These are phyloP conservation scores for Candida vaughaniae DNA, from an alignment of 805 yeast genomes.

Conservation along the genomic window DNA sequence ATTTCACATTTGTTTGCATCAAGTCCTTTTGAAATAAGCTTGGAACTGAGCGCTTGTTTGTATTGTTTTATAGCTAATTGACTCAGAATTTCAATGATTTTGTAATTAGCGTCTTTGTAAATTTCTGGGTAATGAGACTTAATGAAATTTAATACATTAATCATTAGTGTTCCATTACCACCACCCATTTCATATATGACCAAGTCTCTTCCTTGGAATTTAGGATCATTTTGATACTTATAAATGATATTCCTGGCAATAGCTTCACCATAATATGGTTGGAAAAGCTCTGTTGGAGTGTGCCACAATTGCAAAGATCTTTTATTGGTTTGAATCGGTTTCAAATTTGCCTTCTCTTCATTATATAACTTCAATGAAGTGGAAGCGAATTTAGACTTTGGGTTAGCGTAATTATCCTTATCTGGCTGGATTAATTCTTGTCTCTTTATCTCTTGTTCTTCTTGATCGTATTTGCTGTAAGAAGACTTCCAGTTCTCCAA, in stretches of 20 bases:
- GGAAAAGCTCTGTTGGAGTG: slow-evolving; percentile 83
- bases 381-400: slow-evolving; percentile 28
- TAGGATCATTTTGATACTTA: slow-evolving; percentile 61
- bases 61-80: slow-evolving; percentile 60
- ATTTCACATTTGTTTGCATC: slow-evolving; percentile 61
- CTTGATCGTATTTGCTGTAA: slow-evolving; percentile 50
- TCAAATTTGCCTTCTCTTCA: slow-evolving; percentile 22
- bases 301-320: slow-evolving; percentile 76
- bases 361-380: slow-evolving; percentile 18
- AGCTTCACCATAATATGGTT: slow-evolving; percentile 83
- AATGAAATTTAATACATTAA: slow-evolving; percentile 66
- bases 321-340: slow-evolving; percentile 20
- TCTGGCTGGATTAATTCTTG: slow-evolving; percentile 14
- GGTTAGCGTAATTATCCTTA: slow-evolving; percentile 13
- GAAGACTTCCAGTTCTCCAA: slow-evolving; percentile 65
- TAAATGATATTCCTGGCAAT: slow-evolving; percentile 71
- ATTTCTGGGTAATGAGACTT: slow-evolving; percentile 66
- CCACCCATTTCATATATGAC: slow-evolving; percentile 86
- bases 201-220: slow-evolving; percentile 69
- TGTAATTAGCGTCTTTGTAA: slow-evolving; percentile 65
- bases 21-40: slow-evolving; percentile 37
- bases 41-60: slow-evolving; percentile 31
- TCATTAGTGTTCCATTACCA: slow-evolving; percentile 86
- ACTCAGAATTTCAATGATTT: slow-evolving; percentile 68
- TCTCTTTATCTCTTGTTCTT: slow-evolving; percentile 12